These are phyloP conservation scores for Sphagnum contortum DNA, from an alignment of 225 moss, liverwort and hornwort species.

Conservation along the genomic window DNA sequence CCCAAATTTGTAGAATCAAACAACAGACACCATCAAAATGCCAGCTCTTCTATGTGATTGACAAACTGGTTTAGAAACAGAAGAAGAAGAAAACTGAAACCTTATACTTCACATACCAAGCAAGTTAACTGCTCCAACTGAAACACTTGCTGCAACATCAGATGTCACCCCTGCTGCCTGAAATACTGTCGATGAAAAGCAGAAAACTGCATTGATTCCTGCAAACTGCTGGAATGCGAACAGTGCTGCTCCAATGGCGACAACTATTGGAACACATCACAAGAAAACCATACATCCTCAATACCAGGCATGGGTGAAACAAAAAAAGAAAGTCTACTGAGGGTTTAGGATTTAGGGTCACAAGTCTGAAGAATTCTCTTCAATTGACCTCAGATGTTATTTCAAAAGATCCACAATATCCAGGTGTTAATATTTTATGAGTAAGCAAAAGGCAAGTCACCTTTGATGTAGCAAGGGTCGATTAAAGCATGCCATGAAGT, in stretches of 20 bases:
- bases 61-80: conserved; percentile 1
- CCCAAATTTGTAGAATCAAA: background rate
- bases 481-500: conserved; percentile 66
- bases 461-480: conserved; percentile 52
- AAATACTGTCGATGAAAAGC: conserved; percentile 82
- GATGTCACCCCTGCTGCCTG: conserved; percentile 68
- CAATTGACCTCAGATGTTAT: too few species aligned
- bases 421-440: too few species aligned
- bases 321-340: too few species aligned
- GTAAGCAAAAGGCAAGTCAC: conserved; percentile 11
- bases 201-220: conserved; percentile 89
- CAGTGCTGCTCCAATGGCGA: conserved; percentile 66
- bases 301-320: too few species aligned
- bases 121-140: conserved; percentile 70
- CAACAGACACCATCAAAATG: too few species aligned
- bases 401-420: too few species aligned
- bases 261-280: conserved; percentile 49
- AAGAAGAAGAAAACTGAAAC: background rate
- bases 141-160: conserved; percentile 68
- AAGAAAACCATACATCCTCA: conserved; percentile 14
- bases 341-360: too few species aligned
- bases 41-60: too few species aligned
- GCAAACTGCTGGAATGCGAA: conserved; percentile 89
- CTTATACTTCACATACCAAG: conserved; percentile 23
- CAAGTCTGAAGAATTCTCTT: too few species aligned